These are phyloP conservation scores for Eutrema japonicum DNA, from an alignment of 345 rosid species.

Conservation along the genomic window DNA sequence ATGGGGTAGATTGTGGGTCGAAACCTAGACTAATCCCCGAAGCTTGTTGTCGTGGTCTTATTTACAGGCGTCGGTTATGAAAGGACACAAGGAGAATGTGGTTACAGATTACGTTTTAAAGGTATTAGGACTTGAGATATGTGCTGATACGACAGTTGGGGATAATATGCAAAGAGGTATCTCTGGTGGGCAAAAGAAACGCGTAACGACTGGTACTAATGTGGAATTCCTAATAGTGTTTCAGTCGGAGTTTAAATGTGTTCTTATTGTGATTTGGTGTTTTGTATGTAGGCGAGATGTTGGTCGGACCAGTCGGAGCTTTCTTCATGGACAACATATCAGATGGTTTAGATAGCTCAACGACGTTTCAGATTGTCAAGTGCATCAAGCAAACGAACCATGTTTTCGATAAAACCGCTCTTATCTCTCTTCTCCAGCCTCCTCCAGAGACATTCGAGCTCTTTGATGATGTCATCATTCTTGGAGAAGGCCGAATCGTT, in stretches of 20 bases:
- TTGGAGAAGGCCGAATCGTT: conserved; percentile 67
- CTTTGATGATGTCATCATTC: conserved; percentile 71
- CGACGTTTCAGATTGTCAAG: conserved; percentile 69
- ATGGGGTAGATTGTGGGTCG: background rate
- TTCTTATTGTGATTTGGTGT: background rate
- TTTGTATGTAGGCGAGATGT: conserved; percentile 64
- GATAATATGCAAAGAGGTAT: conserved; percentile 66
- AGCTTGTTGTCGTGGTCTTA: background rate
- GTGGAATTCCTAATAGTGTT: background rate
- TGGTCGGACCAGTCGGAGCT: conserved; percentile 71
- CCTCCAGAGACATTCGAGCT: conserved; percentile 79
- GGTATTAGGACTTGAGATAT: conserved; percentile 64
- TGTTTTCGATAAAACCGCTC: conserved; percentile 61
- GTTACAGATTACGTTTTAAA: conserved; percentile 66
- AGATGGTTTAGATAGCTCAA: conserved; percentile 81
- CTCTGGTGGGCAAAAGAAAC: conserved; percentile 75
- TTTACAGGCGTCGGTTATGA: conserved; percentile 56
- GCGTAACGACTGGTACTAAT: conserved; percentile 66
- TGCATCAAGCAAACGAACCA: conserved; percentile 59
- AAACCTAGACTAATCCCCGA: background rate
- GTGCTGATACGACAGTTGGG: conserved; percentile 72
- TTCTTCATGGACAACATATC: conserved; percentile 83
- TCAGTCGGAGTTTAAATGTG: background rate
- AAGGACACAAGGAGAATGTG: conserved; percentile 55
- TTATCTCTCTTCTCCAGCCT: conserved; percentile 83